Evolutionary conservation across 2,329 filamentous ascomycete genomes (phyloP), one percentile per base, ranked within the genome.

Genomic region (Phaeophleospora eucalypticola): DNA sequence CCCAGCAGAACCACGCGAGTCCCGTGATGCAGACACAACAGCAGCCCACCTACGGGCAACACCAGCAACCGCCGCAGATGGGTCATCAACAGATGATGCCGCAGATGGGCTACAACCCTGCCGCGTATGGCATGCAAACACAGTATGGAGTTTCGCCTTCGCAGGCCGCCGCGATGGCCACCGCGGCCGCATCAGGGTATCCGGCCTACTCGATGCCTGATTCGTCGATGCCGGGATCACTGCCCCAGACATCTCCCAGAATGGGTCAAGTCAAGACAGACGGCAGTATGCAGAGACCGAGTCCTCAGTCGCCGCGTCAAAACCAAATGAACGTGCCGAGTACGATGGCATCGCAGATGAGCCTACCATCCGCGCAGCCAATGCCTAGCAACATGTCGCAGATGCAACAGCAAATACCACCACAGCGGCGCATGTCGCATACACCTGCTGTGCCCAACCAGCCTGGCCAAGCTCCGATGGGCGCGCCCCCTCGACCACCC

Each of bases 91-190:
- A 71, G 33, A 75, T 80, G 53, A 79, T 81, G 62, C 79, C 79
- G 57, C 84, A 86, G 71, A 87, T 84, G 78, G 88, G 83, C 72
- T 96, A 95, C 69, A 80, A 86, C 66, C 77, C 82, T 54, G 91
- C 84, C 8, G 49, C 58, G 55, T 77, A 82, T 59, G 78, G 78
- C 61, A 89, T 95, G 81, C 84, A 87, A 44, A 73, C 76, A 49
- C 72, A 71, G 17, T 95, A 95, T 72, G 84, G 79, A 48, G 88
- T 91, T 70, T 84, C 85, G 27, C 81, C 85, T 16, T 88, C 89
- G 38, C 88, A 95, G 68, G 89, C 89, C 12, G 90, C 91, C 41
- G 90, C 90, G 48, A 93, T 95, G 87, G 90, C 86, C 17, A 95
- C 90, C 1, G 91, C 91, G 15, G 90, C 91, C 1, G 91, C 91